phyloP scores from a whole-genome alignment of 805 yeast species.

The Candida odintsovae region DNA sequence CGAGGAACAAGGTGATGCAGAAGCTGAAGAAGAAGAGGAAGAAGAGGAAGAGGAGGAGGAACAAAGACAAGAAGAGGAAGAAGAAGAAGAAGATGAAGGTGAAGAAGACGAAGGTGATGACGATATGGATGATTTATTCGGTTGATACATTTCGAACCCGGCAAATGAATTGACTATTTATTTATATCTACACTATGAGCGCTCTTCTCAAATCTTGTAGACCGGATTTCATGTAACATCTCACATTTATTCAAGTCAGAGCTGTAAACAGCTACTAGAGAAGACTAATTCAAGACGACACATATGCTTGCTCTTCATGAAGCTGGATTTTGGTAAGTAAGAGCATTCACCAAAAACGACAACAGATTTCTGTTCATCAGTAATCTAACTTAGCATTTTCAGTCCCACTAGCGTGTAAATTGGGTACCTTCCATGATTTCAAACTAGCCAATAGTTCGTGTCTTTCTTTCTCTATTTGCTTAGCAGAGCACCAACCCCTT shows the following conservation, averaged over 20 bases:
- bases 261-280: no score
- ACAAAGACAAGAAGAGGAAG: constrained; percentile 23
- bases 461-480: constrained; percentile 13
- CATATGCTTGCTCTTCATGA: no score
- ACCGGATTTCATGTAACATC: no score
- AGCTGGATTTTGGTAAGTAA: no score
- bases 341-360: no score
- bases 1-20: constrained; percentile 19
- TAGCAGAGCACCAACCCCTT: constrained; percentile 43
- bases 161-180: no score
- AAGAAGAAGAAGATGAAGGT: constrained; percentile 29
- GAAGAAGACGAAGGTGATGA: constrained; percentile 29
- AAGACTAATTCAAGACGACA: no score
- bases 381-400: neutral
- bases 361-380: neutral
- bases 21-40: constrained; percentile 25
- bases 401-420: neutral
- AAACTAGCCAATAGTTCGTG: constrained; percentile 3
- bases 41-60: constrained; percentile 28
- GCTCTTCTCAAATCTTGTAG: no score
- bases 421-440: neutral
- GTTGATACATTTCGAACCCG: neutral
- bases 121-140: constrained; percentile 27
- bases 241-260: no score
- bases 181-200: no score